Evolutionary conservation across 1,139 yeast genomes (phyloP).

Genomic region (Diutina rugosa): DNA sequence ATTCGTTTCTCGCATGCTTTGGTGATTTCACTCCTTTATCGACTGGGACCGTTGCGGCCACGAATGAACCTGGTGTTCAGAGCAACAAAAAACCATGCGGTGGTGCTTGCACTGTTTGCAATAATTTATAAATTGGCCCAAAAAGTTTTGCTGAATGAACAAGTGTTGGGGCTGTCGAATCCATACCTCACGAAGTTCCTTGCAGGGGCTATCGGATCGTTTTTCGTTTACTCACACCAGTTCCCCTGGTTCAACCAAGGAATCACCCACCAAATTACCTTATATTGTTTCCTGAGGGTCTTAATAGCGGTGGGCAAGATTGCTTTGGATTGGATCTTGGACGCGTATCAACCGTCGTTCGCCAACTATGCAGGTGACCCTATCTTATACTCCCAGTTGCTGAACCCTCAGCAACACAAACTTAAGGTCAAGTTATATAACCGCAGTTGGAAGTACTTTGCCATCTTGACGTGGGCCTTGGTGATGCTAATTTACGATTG

Average conservation of each 20-base stretch:
- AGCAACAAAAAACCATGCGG: constrained; percentile 57
- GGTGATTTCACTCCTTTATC: constrained; percentile 47
- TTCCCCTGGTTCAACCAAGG: constrained; percentile 32
- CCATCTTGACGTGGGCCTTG: constrained; percentile 63
- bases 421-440: constrained; percentile 22
- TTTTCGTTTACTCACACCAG: constrained; percentile 52
- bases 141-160: constrained; percentile 19
- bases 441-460: constrained; percentile 49
- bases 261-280: constrained; percentile 46
- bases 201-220: constrained; percentile 56
- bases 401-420: constrained; percentile 19
- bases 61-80: constrained; percentile 35
- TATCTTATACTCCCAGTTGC: constrained; percentile 18
- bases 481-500: constrained; percentile 61
- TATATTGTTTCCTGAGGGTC: constrained; percentile 50
- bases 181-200: constrained; percentile 30
- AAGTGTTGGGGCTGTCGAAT: constrained; percentile 17
- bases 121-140: constrained; percentile 38
- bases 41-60: constrained; percentile 33
- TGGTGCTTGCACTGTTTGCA: constrained; percentile 55
- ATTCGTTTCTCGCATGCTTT: constrained; percentile 64
- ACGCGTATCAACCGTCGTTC: constrained; percentile 24
- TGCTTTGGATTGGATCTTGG: constrained; percentile 23
- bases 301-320: constrained; percentile 41
- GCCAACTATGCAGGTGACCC: constrained; percentile 9